Evolutionary conservation across 108 stramenopile species (phyloP).

Genomic region (Skeletonema costatum): DNA sequence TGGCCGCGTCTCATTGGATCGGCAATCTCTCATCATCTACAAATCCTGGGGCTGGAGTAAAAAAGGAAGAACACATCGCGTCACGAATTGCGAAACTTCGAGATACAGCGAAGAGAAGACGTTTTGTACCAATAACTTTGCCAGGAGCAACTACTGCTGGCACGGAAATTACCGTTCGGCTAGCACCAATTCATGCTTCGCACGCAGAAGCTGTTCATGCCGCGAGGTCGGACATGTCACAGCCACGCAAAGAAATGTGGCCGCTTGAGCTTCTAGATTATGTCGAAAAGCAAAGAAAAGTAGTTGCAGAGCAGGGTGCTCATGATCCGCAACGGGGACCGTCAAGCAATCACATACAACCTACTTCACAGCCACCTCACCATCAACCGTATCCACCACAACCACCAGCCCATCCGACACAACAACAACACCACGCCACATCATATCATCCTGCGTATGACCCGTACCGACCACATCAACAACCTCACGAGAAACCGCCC

Average conservation of each 20-base stretch:
- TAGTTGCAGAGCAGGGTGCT: conserved; percentile 1
- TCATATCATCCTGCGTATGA: background rate
- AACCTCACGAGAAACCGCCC: background rate
- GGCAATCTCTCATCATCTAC: background rate
- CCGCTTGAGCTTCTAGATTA: conserved; percentile 76
- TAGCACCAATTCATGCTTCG: conserved; percentile 67
- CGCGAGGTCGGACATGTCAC: conserved; percentile 32
- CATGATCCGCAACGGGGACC: conserved; percentile 7
- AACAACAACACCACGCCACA: background rate
- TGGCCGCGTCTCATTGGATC: background rate
- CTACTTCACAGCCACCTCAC: background rate
- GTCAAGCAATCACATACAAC: background rate
- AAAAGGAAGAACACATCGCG: background rate
- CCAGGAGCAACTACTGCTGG: conserved; percentile 45
- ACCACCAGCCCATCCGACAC: background rate
- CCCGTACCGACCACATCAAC: background rate
- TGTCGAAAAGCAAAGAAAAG: conserved; percentile 54
- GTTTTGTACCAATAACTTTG: conserved; percentile 49
- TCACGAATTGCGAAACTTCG: conserved; percentile 16
- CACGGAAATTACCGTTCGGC: conserved; percentile 30
- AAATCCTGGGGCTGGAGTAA: background rate
- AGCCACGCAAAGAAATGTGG: conserved; percentile 74
- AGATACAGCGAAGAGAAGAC: conserved; percentile 35
- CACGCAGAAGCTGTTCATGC: conserved; percentile 71
- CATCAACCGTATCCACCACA: background rate